These are phyloP conservation scores for Daphne laureola DNA, from an alignment of 441 rosid species.

Conservation along the genomic window DNA sequence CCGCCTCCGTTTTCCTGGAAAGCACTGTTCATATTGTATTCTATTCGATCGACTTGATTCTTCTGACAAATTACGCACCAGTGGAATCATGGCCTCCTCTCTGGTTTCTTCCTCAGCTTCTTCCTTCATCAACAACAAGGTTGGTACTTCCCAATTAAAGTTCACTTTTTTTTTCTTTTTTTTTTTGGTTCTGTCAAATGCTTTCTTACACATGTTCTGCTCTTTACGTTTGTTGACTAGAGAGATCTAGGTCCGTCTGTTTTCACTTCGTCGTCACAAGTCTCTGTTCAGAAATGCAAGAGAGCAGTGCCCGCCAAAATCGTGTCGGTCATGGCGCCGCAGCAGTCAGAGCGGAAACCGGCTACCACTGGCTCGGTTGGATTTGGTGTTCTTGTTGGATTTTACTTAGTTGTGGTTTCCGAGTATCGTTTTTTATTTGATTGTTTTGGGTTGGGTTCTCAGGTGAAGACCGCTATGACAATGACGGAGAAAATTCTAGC, in stretches of 20 bases:
- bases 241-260: conserved; percentile 43
- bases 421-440: not conserved
- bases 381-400: not conserved
- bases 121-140: conserved; percentile 43
- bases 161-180: not conserved
- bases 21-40: no score
- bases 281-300: conserved; percentile 44
- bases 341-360: conserved; percentile 60
- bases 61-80: not conserved
- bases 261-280: conserved; percentile 37
- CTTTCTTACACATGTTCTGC: not conserved
- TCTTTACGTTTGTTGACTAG: conserved; percentile 17
- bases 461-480: conserved; percentile 90
- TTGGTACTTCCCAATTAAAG: conserved; percentile 1
- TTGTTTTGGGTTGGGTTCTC: conserved; percentile 7
- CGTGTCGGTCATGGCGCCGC: conserved; percentile 76
- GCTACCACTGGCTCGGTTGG: conserved; percentile 78
- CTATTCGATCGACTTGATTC: not conserved
- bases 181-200: no score
- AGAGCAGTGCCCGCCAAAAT: conserved; percentile 47
- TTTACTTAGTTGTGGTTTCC: not conserved
- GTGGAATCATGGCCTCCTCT: conserved; percentile 52
- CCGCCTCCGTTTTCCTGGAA: no score
- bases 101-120: conserved; percentile 30
- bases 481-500: conserved; percentile 92